phyloP scores from a whole-genome alignment of 2,329 filamentous ascomycete species.

The Verticillium klebahnii region DNA sequence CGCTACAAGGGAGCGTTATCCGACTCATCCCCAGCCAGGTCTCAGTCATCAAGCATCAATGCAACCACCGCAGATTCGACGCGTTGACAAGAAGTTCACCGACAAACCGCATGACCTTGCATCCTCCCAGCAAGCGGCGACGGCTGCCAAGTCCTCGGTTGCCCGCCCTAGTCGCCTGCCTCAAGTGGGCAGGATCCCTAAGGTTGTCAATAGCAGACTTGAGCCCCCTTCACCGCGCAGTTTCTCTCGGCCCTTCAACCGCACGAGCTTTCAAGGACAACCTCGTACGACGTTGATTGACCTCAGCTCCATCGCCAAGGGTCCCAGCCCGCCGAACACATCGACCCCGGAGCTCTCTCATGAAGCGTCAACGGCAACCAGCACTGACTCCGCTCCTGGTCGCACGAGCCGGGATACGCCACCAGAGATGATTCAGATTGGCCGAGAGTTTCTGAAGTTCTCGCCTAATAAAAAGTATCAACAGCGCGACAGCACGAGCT shows the following conservation, averaged over 20 bases:
- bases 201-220: constrained; percentile 66
- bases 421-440: constrained; percentile 22
- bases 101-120: constrained; percentile 2
- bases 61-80: background rate
- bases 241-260: constrained; percentile 78
- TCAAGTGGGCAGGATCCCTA: constrained; percentile 82
- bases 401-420: constrained; percentile 17
- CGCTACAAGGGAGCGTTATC: background rate
- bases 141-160: background rate
- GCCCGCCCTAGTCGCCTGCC: constrained; percentile 60
- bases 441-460: constrained; percentile 68
- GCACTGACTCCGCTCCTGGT: constrained; percentile 14
- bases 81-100: background rate
- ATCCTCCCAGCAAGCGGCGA: background rate
- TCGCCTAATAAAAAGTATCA: constrained; percentile 69
- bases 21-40: background rate
- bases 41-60: background rate
- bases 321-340: constrained; percentile 38
- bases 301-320: constrained; percentile 34
- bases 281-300: constrained; percentile 20
- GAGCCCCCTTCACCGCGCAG: constrained; percentile 69
- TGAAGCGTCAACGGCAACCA: constrained; percentile 29
- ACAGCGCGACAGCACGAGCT: constrained; percentile 40
- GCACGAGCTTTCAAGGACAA: constrained; percentile 41
- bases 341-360: constrained; percentile 32